These are phyloP conservation scores for Nelumbo lutea DNA, from an alignment of 164 flowering plant genomes.

Conservation along the genomic window DNA sequence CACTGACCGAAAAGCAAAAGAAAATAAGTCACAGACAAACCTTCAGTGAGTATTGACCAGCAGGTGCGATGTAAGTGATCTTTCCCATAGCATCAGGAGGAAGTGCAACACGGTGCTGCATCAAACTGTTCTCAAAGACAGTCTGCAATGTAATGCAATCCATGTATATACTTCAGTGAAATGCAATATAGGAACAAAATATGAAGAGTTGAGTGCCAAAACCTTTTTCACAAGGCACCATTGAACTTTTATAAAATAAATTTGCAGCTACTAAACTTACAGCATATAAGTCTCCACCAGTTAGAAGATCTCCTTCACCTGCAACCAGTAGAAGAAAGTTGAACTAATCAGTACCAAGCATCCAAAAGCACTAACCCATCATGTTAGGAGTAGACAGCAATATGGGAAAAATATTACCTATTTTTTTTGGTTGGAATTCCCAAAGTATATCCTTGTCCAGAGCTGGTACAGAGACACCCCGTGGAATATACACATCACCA, in stretches of 20 bases:
- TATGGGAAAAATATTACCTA: constrained; percentile 41
- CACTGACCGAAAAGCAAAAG: not conserved
- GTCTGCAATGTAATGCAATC: constrained; percentile 44
- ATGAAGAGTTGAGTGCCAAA: not conserved
- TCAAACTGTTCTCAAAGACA: constrained; percentile 89
- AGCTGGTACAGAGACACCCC: constrained; percentile 98
- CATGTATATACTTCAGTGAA: constrained; percentile 4
- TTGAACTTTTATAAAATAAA: constrained; percentile 1
- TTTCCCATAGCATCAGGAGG: constrained; percentile 99
- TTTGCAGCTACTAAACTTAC: constrained; percentile 45
- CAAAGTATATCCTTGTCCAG: constrained; percentile 92
- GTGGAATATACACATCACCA: constrained; percentile 98
- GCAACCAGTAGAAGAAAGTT: constrained; percentile 20
- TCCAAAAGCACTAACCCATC: not conserved
- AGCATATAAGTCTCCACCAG: constrained; percentile 98
- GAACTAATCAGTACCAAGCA: not conserved
- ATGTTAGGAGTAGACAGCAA: not conserved
- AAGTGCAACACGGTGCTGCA: constrained; percentile 91
- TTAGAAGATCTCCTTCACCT: constrained; percentile 93
- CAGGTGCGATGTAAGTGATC: constrained; percentile 74
- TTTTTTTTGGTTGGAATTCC: constrained; percentile 91
- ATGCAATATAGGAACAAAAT: not conserved
- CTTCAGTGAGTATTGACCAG: constrained; percentile 92
- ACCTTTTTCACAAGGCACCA: not conserved
- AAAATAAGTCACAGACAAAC: constrained; percentile 27